phyloP scores from a whole-genome alignment of 2,329 filamentous ascomycete genomes.

The Geosmithia morbida region DNA sequence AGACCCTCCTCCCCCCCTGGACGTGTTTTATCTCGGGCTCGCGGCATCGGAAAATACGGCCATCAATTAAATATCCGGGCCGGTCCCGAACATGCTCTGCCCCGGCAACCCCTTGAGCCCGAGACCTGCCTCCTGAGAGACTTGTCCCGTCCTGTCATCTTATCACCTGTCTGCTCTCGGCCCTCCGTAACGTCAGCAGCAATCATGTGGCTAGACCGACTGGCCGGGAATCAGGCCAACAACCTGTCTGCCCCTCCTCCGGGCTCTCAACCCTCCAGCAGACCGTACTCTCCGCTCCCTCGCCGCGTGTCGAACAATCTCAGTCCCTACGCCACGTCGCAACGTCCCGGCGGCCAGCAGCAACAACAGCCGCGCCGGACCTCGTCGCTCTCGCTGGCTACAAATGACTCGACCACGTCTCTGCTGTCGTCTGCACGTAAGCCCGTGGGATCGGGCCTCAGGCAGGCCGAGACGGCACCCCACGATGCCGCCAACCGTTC shows the following conservation, averaged over 20 bases:
- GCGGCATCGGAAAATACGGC: background rate
- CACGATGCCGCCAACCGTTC: slow-evolving; percentile 46
- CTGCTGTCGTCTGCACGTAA: slow-evolving; percentile 51
- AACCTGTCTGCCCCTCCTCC: slow-evolving; percentile 36
- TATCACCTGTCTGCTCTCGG: slow-evolving; percentile 4
- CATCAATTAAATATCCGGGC: background rate
- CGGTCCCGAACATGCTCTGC: background rate
- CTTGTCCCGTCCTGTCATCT: background rate
- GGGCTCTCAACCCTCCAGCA: slow-evolving; percentile 46
- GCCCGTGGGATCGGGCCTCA: slow-evolving; percentile 54
- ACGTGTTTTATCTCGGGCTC: no score
- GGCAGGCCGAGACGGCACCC: slow-evolving; percentile 36
- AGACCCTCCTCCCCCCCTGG: no score
- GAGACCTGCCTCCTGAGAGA: background rate
- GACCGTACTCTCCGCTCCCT: slow-evolving; percentile 58
- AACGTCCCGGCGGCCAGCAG: slow-evolving; percentile 42
- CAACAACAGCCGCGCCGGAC: slow-evolving; percentile 43
- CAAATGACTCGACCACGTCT: slow-evolving; percentile 65
- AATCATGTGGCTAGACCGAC: slow-evolving; percentile 81
- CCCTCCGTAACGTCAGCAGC: slow-evolving; percentile 3
- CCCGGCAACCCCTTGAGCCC: background rate
- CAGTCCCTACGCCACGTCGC: slow-evolving; percentile 52
- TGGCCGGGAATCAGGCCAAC: slow-evolving; percentile 51
- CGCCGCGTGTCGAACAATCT: slow-evolving; percentile 54
- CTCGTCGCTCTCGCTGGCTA: slow-evolving; percentile 65